Evolutionary conservation across 192 early-diverging fungal species (phyloP).

Genomic region (Diversispora epigaea): DNA sequence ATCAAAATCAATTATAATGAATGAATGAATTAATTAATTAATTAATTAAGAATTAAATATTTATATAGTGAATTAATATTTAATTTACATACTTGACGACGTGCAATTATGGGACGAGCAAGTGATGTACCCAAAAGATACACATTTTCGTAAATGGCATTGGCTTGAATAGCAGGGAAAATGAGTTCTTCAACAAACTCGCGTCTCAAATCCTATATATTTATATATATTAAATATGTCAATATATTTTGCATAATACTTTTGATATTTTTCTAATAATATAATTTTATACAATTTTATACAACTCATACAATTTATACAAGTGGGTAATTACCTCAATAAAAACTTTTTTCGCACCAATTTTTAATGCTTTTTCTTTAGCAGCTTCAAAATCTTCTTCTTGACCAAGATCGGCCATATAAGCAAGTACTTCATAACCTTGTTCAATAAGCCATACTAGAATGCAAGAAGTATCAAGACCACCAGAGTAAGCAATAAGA

Average conservation of each 20-base stretch:
- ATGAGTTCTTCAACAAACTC: slow-evolving; percentile 93
- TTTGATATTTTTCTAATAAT: too few species aligned
- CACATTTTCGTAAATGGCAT: slow-evolving; percentile 92
- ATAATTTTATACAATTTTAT: background rate
- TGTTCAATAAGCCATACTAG: slow-evolving; percentile 97
- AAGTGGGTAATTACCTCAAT: slow-evolving; percentile 66
- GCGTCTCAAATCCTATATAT: slow-evolving; percentile 79
- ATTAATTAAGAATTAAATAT: slow-evolving; percentile 34
- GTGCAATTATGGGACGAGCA: slow-evolving; percentile 94
- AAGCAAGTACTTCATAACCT: slow-evolving; percentile 95
- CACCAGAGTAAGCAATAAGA: slow-evolving; percentile 95
- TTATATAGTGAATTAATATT: background rate
- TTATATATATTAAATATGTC: slow-evolving; percentile 36
- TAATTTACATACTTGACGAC: slow-evolving; percentile 43
- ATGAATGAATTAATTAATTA: slow-evolving; percentile 18
- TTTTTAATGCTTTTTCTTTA: slow-evolving; percentile 83
- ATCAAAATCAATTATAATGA: too few species aligned
- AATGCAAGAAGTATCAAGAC: slow-evolving; percentile 99
- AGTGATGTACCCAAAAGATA: slow-evolving; percentile 98
- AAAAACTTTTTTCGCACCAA: slow-evolving; percentile 93
- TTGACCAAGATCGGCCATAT: slow-evolving; percentile 98
- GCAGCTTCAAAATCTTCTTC: slow-evolving; percentile 99
- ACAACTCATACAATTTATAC: background rate
- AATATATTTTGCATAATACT: too few species aligned
- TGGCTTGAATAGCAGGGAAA: slow-evolving; percentile 91